phyloP scores from a whole-genome alignment of 2,329 filamentous ascomycete genomes.

The Neopestalotiopsis sp. region DNA sequence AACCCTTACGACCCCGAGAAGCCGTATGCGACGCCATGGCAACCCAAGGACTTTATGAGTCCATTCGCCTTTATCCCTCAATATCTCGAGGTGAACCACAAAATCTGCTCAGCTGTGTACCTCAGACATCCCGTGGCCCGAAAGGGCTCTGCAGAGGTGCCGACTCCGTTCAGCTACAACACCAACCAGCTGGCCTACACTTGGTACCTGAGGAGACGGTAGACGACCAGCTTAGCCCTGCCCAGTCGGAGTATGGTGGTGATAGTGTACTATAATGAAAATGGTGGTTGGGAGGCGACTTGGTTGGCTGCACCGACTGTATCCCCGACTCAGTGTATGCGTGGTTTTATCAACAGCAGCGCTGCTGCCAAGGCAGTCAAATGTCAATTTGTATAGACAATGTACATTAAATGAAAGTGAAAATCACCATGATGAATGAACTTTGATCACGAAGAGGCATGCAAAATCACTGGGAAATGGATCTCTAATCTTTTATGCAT shows the following conservation, averaged over 20 bases:
- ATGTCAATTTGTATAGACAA: conserved; percentile 14
- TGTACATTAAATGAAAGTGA: conserved; percentile 17
- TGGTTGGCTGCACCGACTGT: not conserved
- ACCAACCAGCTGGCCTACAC: conserved; percentile 85
- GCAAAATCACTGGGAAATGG: no score
- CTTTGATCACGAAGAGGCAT: not conserved
- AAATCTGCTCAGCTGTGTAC: conserved; percentile 94
- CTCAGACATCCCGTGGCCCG: conserved; percentile 91
- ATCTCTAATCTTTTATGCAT: no score
- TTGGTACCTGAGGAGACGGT: conserved; percentile 90
- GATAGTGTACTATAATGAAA: conserved; percentile 13
- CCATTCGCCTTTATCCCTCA: conserved; percentile 94
- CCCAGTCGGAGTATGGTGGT: not conserved
- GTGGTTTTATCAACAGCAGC: not conserved
- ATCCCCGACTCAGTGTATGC: not conserved
- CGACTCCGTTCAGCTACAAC: conserved; percentile 76
- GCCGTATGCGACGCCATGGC: conserved; percentile 92
- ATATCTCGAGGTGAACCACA: conserved; percentile 98
- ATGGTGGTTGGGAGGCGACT: not conserved
- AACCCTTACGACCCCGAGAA: conserved; percentile 80
- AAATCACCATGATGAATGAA: conserved; percentile 5
- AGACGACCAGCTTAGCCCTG: not conserved
- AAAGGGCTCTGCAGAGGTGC: conserved; percentile 80
- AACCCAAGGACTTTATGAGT: conserved; percentile 83
- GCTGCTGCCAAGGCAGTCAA: not conserved